Evolutionary conservation across 768 basidiomycete species (phyloP).

Genomic region (Chlorophyllum brunneum): DNA sequence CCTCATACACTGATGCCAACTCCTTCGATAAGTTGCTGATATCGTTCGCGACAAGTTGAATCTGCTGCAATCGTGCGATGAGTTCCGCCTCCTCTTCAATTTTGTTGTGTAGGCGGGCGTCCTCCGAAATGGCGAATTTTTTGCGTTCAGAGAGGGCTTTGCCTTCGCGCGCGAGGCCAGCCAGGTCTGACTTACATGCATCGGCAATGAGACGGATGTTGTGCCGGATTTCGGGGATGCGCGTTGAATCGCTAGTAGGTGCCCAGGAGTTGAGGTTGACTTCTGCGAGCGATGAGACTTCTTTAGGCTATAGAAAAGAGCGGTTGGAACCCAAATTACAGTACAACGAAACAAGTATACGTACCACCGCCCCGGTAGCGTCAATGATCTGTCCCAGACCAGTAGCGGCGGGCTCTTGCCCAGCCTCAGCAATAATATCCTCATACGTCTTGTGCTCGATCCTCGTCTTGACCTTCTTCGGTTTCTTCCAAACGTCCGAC

Average conservation of each 20-base stretch:
- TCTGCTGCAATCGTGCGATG: constrained; percentile 70
- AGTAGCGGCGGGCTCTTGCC: constrained; percentile 46
- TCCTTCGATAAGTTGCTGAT: constrained; percentile 66
- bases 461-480: constrained; percentile 80
- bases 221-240: constrained; percentile 95
- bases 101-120: constrained; percentile 60
- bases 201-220: constrained; percentile 88
- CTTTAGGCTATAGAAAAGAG: constrained; percentile 62
- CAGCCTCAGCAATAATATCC: constrained; percentile 87
- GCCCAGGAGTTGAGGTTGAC: constrained; percentile 78
- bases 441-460: constrained; percentile 97
- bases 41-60: constrained; percentile 72
- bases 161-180: constrained; percentile 88
- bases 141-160: constrained; percentile 78
- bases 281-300: constrained; percentile 82
- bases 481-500: constrained; percentile 82
- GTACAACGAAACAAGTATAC: constrained; percentile 23
- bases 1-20: constrained; percentile 60
- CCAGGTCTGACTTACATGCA: constrained; percentile 77
- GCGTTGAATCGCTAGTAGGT: constrained; percentile 80
- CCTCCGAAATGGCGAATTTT: constrained; percentile 68
- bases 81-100: constrained; percentile 76
- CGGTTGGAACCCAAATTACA: constrained; percentile 9
- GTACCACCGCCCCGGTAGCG: constrained; percentile 86
- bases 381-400: constrained; percentile 90